A percentile compares a stretch with the other conserved stretches of the same genome.
These are phyloP conservation scores for Suillus variegatus DNA, from an alignment of 768 basidiomycete species.

Conservation along the genomic window DNA sequence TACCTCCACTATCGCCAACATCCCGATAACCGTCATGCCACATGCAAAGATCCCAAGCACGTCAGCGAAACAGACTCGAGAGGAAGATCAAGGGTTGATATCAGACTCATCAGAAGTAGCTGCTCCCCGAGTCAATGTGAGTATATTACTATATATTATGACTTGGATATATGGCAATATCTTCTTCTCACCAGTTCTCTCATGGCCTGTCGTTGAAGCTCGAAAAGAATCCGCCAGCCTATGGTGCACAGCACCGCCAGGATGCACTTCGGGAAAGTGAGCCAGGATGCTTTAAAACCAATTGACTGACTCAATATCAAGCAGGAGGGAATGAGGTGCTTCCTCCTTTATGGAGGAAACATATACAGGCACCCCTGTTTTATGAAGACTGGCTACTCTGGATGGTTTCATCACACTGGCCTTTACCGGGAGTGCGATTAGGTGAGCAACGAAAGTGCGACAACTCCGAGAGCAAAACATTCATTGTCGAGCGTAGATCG, in stretches of 20 bases:
- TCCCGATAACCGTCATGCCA: background rate
- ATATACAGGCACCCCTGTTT: too few relatives aligned
- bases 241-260: constrained; percentile 1
- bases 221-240: background rate
- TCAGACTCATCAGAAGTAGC: background rate
- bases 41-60: background rate
- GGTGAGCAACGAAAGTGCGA: background rate
- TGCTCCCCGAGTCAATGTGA: too few relatives aligned
- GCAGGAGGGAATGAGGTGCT: background rate
- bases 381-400: too few relatives aligned
- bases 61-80: background rate
- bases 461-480: too few relatives aligned
- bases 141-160: too few relatives aligned
- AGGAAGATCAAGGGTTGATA: background rate
- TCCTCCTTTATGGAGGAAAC: background rate
- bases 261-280: constrained; percentile 2
- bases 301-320: background rate
- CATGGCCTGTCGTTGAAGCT: too few relatives aligned
- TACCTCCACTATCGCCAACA: background rate
- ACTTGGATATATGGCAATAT: too few relatives aligned
- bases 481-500: background rate
- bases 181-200: too few relatives aligned
- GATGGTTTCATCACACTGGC: background rate
- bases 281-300: background rate
- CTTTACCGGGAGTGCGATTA: background rate